Conservation (phyloP, 331 rosid species). For the Malus hybrid region DNA sequence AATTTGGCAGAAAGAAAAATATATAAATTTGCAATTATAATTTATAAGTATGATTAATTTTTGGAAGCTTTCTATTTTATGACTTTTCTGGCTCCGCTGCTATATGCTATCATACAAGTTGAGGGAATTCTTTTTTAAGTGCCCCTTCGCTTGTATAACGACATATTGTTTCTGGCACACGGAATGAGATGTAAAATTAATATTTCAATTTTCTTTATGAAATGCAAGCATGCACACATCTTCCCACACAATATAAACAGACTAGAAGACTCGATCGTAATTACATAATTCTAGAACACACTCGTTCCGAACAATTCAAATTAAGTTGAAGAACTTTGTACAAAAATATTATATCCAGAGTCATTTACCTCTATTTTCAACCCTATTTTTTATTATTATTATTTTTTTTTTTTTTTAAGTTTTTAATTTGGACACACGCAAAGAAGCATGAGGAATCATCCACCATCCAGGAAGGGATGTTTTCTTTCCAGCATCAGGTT, state of each 20-base stretch:
- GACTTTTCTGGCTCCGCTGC: too few species aligned
- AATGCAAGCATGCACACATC: neutral
- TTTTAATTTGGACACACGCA: neutral
- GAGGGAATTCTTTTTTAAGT: too few species aligned
- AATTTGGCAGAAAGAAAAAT: too few species aligned
- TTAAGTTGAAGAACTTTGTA: neutral
- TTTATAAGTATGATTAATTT: too few species aligned
- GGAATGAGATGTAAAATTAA: too few species aligned
- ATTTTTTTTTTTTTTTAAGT: too few species aligned
- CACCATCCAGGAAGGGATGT: neutral
- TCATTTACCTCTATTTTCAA: neutral
- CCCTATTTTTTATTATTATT: too few species aligned
- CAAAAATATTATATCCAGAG: slow-evolving; percentile 5
- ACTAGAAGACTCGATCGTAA: neutral
- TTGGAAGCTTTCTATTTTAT: too few species aligned
- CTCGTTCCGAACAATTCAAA: neutral
- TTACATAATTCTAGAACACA: neutral
- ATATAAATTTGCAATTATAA: too few species aligned
- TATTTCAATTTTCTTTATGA: neutral
- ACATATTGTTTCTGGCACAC: too few species aligned
- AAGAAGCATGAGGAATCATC: neutral
- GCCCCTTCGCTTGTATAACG: too few species aligned
- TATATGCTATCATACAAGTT: too few species aligned
- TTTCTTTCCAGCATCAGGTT: slow-evolving; percentile 14
- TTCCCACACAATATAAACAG: neutral